Conservation (phyloP, 106 monocot species). For the Amphibolis antarctica region DNA sequence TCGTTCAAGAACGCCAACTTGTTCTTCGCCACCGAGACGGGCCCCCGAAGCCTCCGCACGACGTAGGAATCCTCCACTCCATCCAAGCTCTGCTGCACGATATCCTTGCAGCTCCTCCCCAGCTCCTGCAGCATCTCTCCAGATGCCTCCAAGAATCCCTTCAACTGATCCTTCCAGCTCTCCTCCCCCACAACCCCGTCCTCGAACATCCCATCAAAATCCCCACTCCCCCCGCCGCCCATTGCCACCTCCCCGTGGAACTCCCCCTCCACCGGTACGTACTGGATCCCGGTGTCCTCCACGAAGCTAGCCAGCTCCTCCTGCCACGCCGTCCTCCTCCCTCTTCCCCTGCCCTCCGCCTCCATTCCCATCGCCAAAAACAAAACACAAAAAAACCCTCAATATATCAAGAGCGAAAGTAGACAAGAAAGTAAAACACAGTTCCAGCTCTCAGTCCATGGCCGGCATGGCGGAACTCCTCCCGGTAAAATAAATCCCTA, state of each 20-base stretch:
- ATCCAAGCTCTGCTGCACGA: slow-evolving; percentile 51
- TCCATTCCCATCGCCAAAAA: neutral
- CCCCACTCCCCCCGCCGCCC: slow-evolving; percentile 4
- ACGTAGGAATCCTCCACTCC: slow-evolving; percentile 56
- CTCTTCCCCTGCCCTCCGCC: neutral
- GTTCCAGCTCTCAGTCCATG: neutral
- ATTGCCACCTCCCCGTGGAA: neutral
- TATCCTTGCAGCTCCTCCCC: slow-evolving; percentile 54
- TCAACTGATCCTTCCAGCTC: slow-evolving; percentile 64
- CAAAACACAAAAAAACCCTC: neutral
- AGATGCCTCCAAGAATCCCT: slow-evolving; percentile 64
- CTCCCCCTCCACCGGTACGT: slow-evolving; percentile 4
- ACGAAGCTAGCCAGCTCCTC: slow-evolving; percentile 48
- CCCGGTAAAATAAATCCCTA: neutral
- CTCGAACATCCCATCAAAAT: slow-evolving; percentile 16
- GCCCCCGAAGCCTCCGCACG: slow-evolving; percentile 36
- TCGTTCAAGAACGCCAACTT: slow-evolving; percentile 74
- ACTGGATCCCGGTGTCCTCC: slow-evolving; percentile 15
- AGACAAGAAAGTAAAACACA: neutral
- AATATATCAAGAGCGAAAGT: neutral
- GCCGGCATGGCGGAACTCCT: neutral
- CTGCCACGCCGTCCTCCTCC: slow-evolving; percentile 39
- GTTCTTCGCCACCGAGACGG: slow-evolving; percentile 19
- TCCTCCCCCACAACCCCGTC: slow-evolving; percentile 34
- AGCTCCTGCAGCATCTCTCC: slow-evolving; percentile 67